Evolutionary conservation across 2,329 filamentous ascomycete species (phyloP), one percentile per base, ranked within the genome.

Genomic region (Biscogniauxia mediterranea): DNA sequence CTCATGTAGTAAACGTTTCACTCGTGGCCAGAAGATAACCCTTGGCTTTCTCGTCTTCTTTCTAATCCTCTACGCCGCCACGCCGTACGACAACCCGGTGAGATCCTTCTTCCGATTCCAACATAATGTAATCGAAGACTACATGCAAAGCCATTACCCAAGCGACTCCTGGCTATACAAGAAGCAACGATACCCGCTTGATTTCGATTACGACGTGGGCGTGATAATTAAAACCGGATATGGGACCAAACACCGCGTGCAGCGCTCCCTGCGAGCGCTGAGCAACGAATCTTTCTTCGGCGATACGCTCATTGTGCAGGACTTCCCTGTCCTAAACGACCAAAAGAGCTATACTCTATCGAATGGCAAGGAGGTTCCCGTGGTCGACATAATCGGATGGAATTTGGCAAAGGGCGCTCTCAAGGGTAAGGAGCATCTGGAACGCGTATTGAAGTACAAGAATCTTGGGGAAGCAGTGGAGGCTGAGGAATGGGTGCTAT

Each of bases 221-320:
- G 76, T 82, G 64, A 77, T 85, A 55, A 72, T 85, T 65, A 85
- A 85, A 73, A 85, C 83, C 4, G 83, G 83, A 28, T 85, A 83
- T 68, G 83, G 83, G 58, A 85, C 83, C 19, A 78, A 78, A 54
- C 72, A 79, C 55, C 78, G 83, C 15, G 74, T 85, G 26, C 72
- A 76, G 4, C 76, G 78, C 11, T 79, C 82, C 69, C 71, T 85
- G 11, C 73, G 77, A 51, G 81, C 82, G 0, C 74, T 83, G 52
- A 75, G 77, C 52, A 73, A 78, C 57, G 70, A 73, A 57, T 68
- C 71, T 11, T 75, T 77, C 53, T 75, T 76, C n/a, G 69, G 73
- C 62, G 76, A 79, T 25, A 78, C 81, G 25, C 59, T 85, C 2
- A 76, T 85, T 8, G 78, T 84, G 15, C 83, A 79, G 21, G 83